These are phyloP conservation scores for Coemansia sp. DNA, from an alignment of 192 early-diverging fungal genomes.

Conservation along the genomic window DNA sequence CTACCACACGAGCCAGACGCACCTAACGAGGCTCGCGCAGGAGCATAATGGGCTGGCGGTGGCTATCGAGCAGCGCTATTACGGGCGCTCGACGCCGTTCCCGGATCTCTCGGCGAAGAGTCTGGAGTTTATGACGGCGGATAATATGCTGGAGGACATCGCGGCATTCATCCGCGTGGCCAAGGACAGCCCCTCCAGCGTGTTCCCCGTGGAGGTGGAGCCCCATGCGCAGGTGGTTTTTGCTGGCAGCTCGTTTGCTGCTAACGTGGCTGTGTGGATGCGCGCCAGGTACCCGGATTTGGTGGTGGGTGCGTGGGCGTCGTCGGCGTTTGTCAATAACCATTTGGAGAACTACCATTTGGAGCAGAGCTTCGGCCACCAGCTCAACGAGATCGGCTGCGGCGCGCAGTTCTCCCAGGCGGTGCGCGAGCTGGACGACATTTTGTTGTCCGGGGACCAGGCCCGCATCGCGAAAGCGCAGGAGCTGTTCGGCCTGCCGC, in stretches of 20 bases:
- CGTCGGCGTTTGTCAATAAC: slow-evolving; percentile 65
- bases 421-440: slow-evolving; percentile 31
- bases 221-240: slow-evolving; percentile 57
- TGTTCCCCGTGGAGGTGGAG: neutral
- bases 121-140: slow-evolving; percentile 16
- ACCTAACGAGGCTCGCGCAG: slow-evolving; percentile 44
- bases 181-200: neutral
- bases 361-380: slow-evolving; percentile 38
- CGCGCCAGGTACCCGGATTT: slow-evolving; percentile 58
- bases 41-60: slow-evolving; percentile 54
- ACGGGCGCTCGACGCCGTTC: slow-evolving; percentile 52
- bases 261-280: slow-evolving; percentile 72
- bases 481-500: slow-evolving; percentile 15
- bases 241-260: slow-evolving; percentile 69
- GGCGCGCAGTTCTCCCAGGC: slow-evolving; percentile 22
- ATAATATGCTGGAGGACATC: slow-evolving; percentile 19
- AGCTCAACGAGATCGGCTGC: slow-evolving; percentile 17
- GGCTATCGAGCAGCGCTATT: slow-evolving; percentile 59
- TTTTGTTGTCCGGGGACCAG: slow-evolving; percentile 8
- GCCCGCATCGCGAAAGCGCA: neutral
- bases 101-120: slow-evolving; percentile 19
- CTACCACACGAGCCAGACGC: slow-evolving; percentile 5
- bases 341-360: slow-evolving; percentile 58
- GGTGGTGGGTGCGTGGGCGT: slow-evolving; percentile 61
- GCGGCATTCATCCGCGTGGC: slow-evolving; percentile 12